These are phyloP conservation scores for Malassezia dermatis DNA, from an alignment of 1,284 basidiomycete genomes.

Conservation along the genomic window DNA sequence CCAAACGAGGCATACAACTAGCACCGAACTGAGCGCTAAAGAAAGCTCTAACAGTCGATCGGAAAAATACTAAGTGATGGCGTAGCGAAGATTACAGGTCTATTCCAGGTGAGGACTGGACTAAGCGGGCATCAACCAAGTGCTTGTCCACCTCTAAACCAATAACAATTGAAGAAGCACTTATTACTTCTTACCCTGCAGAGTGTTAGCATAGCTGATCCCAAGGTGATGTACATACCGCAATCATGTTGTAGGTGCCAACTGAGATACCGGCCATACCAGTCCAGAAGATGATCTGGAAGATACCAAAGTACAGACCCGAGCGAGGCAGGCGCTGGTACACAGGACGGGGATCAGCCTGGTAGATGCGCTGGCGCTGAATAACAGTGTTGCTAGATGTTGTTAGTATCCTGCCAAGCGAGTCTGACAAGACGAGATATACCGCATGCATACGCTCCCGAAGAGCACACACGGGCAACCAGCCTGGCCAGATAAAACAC, in stretches of 20 bases:
- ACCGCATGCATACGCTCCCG: not conserved
- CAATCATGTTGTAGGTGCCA: slow-evolving; percentile 40
- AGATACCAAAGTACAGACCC: slow-evolving; percentile 37
- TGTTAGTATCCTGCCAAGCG: not conserved
- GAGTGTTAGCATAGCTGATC: slow-evolving; percentile 1
- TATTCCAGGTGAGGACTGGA: not conserved
- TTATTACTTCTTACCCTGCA: slow-evolving; percentile 15
- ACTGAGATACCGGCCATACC: slow-evolving; percentile 36
- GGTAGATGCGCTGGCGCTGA: slow-evolving; percentile 38
- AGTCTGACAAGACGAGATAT: not conserved
- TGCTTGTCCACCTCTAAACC: not conserved
- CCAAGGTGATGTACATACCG: slow-evolving; percentile 21
- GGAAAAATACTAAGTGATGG: slow-evolving; percentile 1
- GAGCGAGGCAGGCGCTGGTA: slow-evolving; percentile 39
- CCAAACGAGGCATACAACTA: too few relatives aligned
- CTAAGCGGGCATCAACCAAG: not conserved
- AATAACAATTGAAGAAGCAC: not conserved
- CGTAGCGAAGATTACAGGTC: slow-evolving; percentile 1
- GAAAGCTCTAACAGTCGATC: not conserved
- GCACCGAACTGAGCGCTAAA: not conserved
- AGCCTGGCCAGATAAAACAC: not conserved
- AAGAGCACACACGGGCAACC: not conserved
- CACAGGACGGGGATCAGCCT: slow-evolving; percentile 37
- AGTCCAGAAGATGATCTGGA: slow-evolving; percentile 38
- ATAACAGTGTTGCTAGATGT: slow-evolving; percentile 30